These are phyloP conservation scores for Venustampulla echinocandica DNA, from an alignment of 495 filamentous ascomycete species.

Conservation along the genomic window DNA sequence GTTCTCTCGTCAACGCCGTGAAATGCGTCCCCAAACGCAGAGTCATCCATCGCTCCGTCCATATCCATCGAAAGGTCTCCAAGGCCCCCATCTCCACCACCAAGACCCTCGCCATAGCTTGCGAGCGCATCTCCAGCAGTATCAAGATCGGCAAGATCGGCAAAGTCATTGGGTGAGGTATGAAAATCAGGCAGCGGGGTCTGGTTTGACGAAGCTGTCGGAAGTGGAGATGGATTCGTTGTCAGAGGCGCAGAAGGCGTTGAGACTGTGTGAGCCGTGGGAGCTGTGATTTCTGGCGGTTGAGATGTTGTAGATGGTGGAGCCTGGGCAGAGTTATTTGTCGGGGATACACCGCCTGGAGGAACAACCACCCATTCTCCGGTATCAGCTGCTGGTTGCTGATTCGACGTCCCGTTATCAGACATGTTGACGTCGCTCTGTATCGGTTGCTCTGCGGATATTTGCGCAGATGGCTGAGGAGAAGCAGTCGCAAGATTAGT, in stretches of 20 bases:
- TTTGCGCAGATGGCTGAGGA: conserved; percentile 13
- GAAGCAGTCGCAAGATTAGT: conserved; percentile 3
- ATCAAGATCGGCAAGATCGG: conserved; percentile 39
- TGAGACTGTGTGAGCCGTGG: conserved; percentile 5
- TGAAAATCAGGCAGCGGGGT: conserved; percentile 28
- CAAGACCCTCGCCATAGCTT: conserved; percentile 19
- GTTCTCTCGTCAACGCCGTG: conserved; percentile 33
- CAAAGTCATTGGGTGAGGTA: conserved; percentile 39
- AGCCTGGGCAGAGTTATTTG: conserved; percentile 17
- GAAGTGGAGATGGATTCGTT: not conserved
- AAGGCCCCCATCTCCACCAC: conserved; percentile 27
- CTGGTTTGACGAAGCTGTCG: conserved; percentile 25
- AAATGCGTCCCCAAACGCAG: conserved; percentile 48
- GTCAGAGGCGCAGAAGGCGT: conserved; percentile 1
- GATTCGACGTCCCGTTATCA: conserved; percentile 10
- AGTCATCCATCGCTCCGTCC: conserved; percentile 43
- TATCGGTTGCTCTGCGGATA: conserved; percentile 9
- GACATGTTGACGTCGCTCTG: conserved; percentile 37
- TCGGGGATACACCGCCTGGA: conserved; percentile 32
- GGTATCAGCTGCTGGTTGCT: conserved; percentile 26
- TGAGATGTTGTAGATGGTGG: conserved; percentile 4
- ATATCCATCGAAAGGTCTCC: conserved; percentile 36
- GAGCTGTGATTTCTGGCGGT: conserved; percentile 4
- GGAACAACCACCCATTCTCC: conserved; percentile 50
- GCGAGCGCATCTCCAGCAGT: conserved; percentile 32